A percentile compares a stretch with the other conserved stretches of the same genome.
Conservation (phyloP, 2,329 filamentous ascomycete species). For the Taxawa tesnikishii region DNA sequence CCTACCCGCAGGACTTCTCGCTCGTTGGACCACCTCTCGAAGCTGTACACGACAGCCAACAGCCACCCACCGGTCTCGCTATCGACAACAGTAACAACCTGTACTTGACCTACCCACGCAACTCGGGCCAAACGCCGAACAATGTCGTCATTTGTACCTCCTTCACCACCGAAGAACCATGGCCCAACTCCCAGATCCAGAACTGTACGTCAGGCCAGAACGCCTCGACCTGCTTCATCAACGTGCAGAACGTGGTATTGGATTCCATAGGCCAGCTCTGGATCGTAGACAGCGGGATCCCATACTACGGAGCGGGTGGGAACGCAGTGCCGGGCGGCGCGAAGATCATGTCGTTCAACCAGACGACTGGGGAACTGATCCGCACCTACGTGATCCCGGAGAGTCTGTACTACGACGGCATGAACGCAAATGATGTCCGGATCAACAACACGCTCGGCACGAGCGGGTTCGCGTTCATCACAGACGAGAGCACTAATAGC, state of each 20-base stretch:
- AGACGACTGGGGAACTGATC: slow-evolving; percentile 18
- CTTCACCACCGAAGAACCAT: too few species aligned
- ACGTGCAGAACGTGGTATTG: slow-evolving; percentile 32
- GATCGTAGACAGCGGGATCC: slow-evolving; percentile 29
- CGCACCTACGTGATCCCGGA: slow-evolving; percentile 25
- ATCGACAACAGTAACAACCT: too few species aligned
- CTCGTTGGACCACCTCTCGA: too few species aligned
- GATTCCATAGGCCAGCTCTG: slow-evolving; percentile 26
- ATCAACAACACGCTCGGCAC: slow-evolving; percentile 30
- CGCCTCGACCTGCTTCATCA: slow-evolving; percentile 30
- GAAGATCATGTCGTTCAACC: slow-evolving; percentile 31
- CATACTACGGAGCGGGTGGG: slow-evolving; percentile 16
- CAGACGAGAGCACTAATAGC: slow-evolving; percentile 25
- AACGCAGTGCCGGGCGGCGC: slow-evolving; percentile 22
- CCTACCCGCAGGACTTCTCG: too few species aligned
- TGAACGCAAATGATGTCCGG: slow-evolving; percentile 30
- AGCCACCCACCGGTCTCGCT: too few species aligned
- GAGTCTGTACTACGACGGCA: slow-evolving; percentile 19
- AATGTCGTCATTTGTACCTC: too few species aligned
- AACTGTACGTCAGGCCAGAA: too few species aligned
- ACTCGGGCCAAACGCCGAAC: too few species aligned
- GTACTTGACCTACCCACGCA: too few species aligned
- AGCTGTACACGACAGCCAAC: too few species aligned
- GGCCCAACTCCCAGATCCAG: too few species aligned
- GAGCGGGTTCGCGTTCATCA: slow-evolving; percentile 28